These are phyloP conservation scores for Nidula niveotomentosa DNA, from an alignment of 1,284 basidiomycete species.

Conservation along the genomic window DNA sequence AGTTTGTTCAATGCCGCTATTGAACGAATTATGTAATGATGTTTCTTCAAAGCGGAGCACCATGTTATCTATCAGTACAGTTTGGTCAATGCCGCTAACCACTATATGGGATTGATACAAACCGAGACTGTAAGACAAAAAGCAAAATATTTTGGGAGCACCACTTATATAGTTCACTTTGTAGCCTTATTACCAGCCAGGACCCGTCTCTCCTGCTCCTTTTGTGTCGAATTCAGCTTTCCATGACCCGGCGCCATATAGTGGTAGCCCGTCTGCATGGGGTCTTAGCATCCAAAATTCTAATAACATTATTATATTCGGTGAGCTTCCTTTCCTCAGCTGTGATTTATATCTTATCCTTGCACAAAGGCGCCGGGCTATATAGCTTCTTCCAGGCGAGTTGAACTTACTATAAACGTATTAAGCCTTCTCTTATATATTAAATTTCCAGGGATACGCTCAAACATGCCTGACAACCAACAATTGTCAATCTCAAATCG, in stretches of 20 bases:
- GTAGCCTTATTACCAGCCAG: constrained; percentile 55
- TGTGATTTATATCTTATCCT: neutral
- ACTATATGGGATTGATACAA: constrained; percentile 62
- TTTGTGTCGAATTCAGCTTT: constrained; percentile 29
- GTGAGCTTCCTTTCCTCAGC: constrained; percentile 14
- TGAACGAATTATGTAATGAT: neutral
- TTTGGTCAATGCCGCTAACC: constrained; percentile 49
- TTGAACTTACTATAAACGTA: neutral
- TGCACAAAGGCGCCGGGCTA: constrained; percentile 46
- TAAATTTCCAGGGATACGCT: constrained; percentile 41
- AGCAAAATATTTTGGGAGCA: neutral
- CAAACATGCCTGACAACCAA: constrained; percentile 44
- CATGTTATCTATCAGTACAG: constrained; percentile 58
- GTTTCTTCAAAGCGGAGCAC: constrained; percentile 40
- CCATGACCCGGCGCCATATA: constrained; percentile 43
- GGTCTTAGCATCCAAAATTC: constrained; percentile 46
- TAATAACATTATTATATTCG: constrained; percentile 52
- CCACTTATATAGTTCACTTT: neutral
- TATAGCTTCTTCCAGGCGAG: constrained; percentile 51
- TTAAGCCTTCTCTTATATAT: constrained; percentile 26
- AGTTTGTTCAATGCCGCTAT: neutral
- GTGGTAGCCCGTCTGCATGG: constrained; percentile 37
- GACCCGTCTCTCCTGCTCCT: constrained; percentile 49
- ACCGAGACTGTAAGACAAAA: constrained; percentile 51
- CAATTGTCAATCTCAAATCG: constrained; percentile 52